phyloP scores from a whole-genome alignment of 352 stramenopile species.

The Thalassiosira oceanica region DNA sequence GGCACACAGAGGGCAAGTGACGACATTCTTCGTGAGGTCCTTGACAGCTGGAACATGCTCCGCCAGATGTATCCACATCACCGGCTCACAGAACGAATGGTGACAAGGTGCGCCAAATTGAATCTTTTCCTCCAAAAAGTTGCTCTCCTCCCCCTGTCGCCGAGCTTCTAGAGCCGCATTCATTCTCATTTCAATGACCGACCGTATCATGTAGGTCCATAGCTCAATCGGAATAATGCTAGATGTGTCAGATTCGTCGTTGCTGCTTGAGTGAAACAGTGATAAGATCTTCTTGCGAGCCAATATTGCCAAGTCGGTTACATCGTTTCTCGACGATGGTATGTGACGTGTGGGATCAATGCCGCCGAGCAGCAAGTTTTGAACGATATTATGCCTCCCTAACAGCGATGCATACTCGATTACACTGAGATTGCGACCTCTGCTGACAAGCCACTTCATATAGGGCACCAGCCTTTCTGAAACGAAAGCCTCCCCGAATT shows the following conservation, averaged over 20 bases:
- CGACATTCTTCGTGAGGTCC: slow-evolving; percentile 30
- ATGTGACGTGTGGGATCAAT: slow-evolving; percentile 52
- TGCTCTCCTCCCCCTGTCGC: not conserved
- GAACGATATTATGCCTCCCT: slow-evolving; percentile 60
- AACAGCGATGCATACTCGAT: slow-evolving; percentile 69
- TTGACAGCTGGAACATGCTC: slow-evolving; percentile 21
- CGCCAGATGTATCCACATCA: slow-evolving; percentile 65
- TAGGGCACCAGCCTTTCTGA: slow-evolving; percentile 25
- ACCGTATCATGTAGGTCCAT: slow-evolving; percentile 57
- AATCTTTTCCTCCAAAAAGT: slow-evolving; percentile 11
- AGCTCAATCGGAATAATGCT: slow-evolving; percentile 54
- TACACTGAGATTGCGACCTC: slow-evolving; percentile 39
- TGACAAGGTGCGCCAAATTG: slow-evolving; percentile 35
- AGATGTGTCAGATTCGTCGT: not conserved
- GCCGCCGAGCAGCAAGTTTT: slow-evolving; percentile 52
- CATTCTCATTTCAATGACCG: slow-evolving; percentile 56
- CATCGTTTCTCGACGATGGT: slow-evolving; percentile 3
- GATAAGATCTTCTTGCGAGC: slow-evolving; percentile 16
- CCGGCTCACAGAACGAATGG: slow-evolving; percentile 61
- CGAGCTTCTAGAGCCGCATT: slow-evolving; percentile 12
- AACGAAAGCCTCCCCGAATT: slow-evolving; percentile 32
- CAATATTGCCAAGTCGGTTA: not conserved
- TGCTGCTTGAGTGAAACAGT: slow-evolving; percentile 16
- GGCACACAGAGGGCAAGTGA: slow-evolving; percentile 53
- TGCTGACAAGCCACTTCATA: slow-evolving; percentile 14